These are phyloP conservation scores for Euphorbia schlechtendalii DNA, from an alignment of 441 rosid species.

Conservation along the genomic window DNA sequence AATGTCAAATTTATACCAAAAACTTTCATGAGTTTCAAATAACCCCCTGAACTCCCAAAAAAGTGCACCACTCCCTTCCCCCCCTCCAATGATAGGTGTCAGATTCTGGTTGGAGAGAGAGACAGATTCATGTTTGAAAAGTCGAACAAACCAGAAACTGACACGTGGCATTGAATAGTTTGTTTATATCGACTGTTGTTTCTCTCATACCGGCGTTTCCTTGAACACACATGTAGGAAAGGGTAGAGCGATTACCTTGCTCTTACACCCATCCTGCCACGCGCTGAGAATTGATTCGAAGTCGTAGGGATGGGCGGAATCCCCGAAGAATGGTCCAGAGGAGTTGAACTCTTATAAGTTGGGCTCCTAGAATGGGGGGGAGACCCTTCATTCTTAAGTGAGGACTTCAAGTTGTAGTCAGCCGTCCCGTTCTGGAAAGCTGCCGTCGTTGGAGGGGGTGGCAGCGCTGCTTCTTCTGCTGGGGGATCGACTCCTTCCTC, in stretches of 20 bases:
- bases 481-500: slow-evolving; percentile 91
- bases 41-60: too few species aligned
- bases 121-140: too few species aligned
- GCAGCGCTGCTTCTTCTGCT: slow-evolving; percentile 64
- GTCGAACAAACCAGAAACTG: too few species aligned
- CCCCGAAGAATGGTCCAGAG: slow-evolving; percentile 52
- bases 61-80: too few species aligned
- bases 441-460: slow-evolving; percentile 80
- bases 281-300: slow-evolving; percentile 75
- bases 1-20: too few species aligned
- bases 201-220: not conserved
- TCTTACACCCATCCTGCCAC: slow-evolving; percentile 65
- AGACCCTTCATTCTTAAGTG: slow-evolving; percentile 44
- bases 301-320: slow-evolving; percentile 71
- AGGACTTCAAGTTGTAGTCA: slow-evolving; percentile 63
- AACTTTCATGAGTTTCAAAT: too few species aligned
- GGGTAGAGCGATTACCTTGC: slow-evolving; percentile 41
- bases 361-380: slow-evolving; percentile 42
- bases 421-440: slow-evolving; percentile 56
- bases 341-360: slow-evolving; percentile 29
- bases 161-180: too few species aligned
- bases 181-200: too few species aligned
- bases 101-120: too few species aligned
- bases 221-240: not conserved
- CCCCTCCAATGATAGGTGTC: too few species aligned